phyloP scores from a whole-genome alignment of 257 asterid species.

The Capsicum chinense region DNA sequence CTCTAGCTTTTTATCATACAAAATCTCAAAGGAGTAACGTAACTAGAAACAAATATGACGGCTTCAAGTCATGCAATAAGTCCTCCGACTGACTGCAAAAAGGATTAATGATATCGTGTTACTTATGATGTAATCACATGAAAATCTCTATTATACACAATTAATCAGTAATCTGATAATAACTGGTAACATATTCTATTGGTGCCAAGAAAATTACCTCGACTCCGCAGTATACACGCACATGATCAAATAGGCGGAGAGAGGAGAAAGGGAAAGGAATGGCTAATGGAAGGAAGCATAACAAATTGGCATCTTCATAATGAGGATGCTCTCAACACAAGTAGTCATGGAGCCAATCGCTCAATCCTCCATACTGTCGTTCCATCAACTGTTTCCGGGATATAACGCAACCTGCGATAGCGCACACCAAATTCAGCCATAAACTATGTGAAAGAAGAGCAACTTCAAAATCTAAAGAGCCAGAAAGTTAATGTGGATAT shows the following conservation, averaged over 20 bases:
- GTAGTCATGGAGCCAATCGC: slow-evolving; percentile 52
- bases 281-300: too few relatives aligned
- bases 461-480: not conserved
- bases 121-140: not conserved
- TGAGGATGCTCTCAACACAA: too few relatives aligned
- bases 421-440: not conserved
- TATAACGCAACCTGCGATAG: slow-evolving; percentile 43
- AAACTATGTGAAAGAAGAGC: slow-evolving; percentile 18
- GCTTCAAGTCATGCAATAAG: not conserved
- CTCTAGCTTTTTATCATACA: not conserved
- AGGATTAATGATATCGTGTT: not conserved
- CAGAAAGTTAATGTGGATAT: not conserved
- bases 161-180: not conserved
- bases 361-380: slow-evolving; percentile 47
- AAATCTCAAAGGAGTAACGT: not conserved
- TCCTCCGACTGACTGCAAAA: not conserved
- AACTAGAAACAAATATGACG: not conserved
- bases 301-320: too few relatives aligned
- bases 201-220: not conserved
- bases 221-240: not conserved
- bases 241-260: not conserved
- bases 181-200: not conserved
- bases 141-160: not conserved
- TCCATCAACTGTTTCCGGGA: slow-evolving; percentile 37
- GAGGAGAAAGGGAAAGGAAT: too few relatives aligned